Conservation (phyloP, 192 early-diverging fungal species). For the Phlyctochytrium bullatum region DNA sequence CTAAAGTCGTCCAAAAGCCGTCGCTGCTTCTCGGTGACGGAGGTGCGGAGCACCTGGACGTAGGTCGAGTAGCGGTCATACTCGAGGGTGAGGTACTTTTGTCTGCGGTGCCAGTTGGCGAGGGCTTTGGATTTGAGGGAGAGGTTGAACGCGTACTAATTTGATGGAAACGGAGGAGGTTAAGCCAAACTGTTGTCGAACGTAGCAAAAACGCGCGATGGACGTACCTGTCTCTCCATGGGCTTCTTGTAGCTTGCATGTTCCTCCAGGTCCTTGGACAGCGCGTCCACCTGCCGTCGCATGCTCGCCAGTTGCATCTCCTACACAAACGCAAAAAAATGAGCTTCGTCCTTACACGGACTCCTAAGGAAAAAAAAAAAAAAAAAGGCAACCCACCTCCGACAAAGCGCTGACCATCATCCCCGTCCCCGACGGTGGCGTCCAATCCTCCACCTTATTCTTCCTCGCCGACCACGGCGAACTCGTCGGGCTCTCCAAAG, state of each 20-base stretch:
- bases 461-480: conserved; percentile 12
- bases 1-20: neutral
- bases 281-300: conserved; percentile 27
- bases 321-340: too few relatives aligned
- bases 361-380: neutral
- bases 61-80: conserved; percentile 44
- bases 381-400: conserved; percentile 23
- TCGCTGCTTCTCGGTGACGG: neutral
- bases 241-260: conserved; percentile 32
- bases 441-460: conserved; percentile 40
- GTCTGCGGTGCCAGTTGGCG: conserved; percentile 47
- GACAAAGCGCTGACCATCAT: conserved; percentile 30
- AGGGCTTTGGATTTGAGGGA: conserved; percentile 31
- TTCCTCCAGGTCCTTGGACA: conserved; percentile 39
- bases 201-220: neutral
- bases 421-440: conserved; percentile 22
- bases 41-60: conserved; percentile 17
- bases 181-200: conserved; percentile 11
- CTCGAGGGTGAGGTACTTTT: conserved; percentile 40
- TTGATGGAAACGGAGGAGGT: conserved; percentile 4
- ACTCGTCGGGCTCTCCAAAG: neutral
- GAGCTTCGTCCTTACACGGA: too few relatives aligned
- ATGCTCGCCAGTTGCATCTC: conserved; percentile 36
- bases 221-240: conserved; percentile 36
- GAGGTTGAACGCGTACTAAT: conserved; percentile 27